Evolutionary conservation across 2,329 filamentous ascomycete species (phyloP).

Genomic region (Endocalyx cinctus): DNA sequence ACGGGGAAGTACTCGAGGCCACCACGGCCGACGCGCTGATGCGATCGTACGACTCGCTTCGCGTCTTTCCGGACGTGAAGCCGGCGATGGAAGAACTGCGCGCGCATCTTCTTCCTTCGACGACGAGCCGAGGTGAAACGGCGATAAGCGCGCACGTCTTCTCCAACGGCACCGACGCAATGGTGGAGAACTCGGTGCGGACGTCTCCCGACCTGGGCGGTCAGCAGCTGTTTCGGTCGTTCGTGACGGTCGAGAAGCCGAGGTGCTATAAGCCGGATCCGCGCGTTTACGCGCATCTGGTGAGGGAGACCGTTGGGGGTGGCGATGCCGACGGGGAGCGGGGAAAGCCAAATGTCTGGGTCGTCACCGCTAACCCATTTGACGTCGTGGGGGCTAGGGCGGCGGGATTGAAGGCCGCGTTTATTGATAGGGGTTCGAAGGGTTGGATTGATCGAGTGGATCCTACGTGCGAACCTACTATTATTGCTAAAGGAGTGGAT

Average conservation of each 20-base stretch:
- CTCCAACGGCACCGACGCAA: slow-evolving; percentile 62
- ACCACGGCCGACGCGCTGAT: slow-evolving; percentile 49
- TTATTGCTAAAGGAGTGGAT: slow-evolving; percentile 51
- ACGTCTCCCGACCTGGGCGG: slow-evolving; percentile 49
- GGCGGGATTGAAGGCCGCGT: slow-evolving; percentile 58
- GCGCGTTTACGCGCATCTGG: slow-evolving; percentile 57
- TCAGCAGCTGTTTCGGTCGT: slow-evolving; percentile 40
- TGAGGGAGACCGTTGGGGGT: slow-evolving; percentile 41
- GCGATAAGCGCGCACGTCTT: slow-evolving; percentile 57
- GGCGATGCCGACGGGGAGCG: slow-evolving; percentile 41
- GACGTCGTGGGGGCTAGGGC: slow-evolving; percentile 62
- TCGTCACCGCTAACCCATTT: slow-evolving; percentile 70
- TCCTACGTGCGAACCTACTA: slow-evolving; percentile 43
- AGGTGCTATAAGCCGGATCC: slow-evolving; percentile 61
- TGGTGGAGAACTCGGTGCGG: slow-evolving; percentile 58
- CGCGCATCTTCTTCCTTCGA: not conserved
- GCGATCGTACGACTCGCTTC: slow-evolving; percentile 59
- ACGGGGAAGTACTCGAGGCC: slow-evolving; percentile 38
- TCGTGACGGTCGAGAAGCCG: slow-evolving; percentile 59
- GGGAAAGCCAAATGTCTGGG: slow-evolving; percentile 57
- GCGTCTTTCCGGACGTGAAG: slow-evolving; percentile 60
- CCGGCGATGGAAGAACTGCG: slow-evolving; percentile 45
- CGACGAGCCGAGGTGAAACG: not conserved
- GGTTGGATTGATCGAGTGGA: slow-evolving; percentile 64
- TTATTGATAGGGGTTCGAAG: slow-evolving; percentile 58